phyloP scores from a whole-genome alignment of 768 basidiomycete genomes.

The Pleurotus giganteus region DNA sequence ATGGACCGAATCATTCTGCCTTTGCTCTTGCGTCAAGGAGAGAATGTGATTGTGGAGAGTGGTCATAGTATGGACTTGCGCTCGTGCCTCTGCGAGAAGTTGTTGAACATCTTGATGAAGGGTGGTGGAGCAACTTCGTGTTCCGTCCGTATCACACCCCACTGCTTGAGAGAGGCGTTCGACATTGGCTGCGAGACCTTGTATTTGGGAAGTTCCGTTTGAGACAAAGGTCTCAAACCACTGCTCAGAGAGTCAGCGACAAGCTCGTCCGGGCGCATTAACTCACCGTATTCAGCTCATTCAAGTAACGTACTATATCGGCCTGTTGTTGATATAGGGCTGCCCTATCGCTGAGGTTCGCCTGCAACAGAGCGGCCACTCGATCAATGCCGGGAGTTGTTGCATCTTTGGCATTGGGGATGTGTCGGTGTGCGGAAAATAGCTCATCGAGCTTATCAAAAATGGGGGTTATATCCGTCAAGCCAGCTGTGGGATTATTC shows the following conservation, averaged over 20 bases:
- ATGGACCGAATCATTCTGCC: background rate
- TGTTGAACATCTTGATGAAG: conserved; percentile 25
- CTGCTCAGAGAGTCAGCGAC: too few species aligned
- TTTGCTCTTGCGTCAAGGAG: background rate
- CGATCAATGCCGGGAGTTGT: conserved; percentile 33
- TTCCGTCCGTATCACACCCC: conserved; percentile 28
- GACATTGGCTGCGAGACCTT: conserved; percentile 55
- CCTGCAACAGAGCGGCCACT: conserved; percentile 46
- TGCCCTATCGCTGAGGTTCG: conserved; percentile 45
- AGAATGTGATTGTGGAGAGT: conserved; percentile 26
- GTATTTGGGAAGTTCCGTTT: conserved; percentile 71
- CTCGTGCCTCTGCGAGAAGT: conserved; percentile 29
- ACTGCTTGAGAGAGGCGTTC: conserved; percentile 59
- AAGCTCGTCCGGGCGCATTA: background rate
- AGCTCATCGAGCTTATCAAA: conserved; percentile 29
- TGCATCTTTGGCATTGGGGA: conserved; percentile 11
- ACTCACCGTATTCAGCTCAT: conserved; percentile 69
- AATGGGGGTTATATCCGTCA: conserved; percentile 31
- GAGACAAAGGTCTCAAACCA: conserved; percentile 87
- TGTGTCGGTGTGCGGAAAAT: conserved; percentile 19
- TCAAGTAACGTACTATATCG: conserved; percentile 75
- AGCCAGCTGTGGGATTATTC: background rate
- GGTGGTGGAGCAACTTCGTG: conserved; percentile 28
- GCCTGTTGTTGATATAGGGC: conserved; percentile 62
- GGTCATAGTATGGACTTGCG: conserved; percentile 33